phyloP scores from a whole-genome alignment of 257 asterid genomes.

The Plectranthus barbatus region DNA sequence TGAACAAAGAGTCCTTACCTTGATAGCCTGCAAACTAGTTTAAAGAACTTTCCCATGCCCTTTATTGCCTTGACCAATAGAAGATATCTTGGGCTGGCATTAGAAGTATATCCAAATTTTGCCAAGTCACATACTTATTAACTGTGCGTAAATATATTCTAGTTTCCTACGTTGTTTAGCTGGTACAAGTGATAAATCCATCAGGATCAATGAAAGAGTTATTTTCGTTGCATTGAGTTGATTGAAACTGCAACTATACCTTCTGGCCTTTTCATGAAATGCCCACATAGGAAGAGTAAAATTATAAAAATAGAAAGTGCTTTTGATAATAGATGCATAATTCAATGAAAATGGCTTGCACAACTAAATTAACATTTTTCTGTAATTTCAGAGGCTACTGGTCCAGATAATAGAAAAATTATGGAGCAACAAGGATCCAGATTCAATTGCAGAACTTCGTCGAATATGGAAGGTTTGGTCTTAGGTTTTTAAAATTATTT shows the following conservation, averaged over 20 bases:
- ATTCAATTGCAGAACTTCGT: constrained; percentile 36
- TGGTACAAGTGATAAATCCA: not conserved
- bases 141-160: not conserved
- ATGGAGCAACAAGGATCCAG: constrained; percentile 16
- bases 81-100: not conserved
- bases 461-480: constrained; percentile 54
- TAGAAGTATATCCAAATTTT: not conserved
- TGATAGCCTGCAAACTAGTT: not conserved
- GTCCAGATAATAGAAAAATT: constrained; percentile 47
- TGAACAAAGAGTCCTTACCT: not conserved
- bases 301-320: not conserved
- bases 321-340: not conserved
- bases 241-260: not conserved
- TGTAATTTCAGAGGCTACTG: constrained; percentile 50
- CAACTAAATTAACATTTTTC: constrained; percentile 1
- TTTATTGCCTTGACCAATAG: not conserved
- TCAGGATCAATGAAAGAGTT: not conserved
- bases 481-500: not conserved
- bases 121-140: not conserved
- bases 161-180: not conserved
- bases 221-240: constrained; percentile 1
- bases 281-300: not conserved
- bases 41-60: not conserved
- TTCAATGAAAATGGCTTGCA: constrained; percentile 9
- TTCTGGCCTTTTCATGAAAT: not conserved